A percentile compares a stretch with the other conserved stretches of the same genome.
Conservation (phyloP, 2,329 filamentous ascomycete species). For the Phaeophleospora eucalypticola region DNA sequence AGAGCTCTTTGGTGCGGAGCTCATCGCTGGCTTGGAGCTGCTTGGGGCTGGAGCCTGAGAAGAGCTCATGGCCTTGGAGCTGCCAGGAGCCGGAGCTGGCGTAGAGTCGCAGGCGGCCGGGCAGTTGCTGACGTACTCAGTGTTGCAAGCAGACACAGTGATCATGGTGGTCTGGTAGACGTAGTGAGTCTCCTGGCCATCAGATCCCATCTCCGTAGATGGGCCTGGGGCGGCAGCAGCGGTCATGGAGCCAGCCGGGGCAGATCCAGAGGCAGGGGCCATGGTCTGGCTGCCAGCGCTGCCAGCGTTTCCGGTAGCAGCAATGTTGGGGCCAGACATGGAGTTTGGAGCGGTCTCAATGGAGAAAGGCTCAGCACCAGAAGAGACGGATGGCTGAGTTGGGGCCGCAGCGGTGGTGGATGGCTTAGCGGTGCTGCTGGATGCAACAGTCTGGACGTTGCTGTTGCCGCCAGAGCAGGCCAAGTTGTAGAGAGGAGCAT, state of each 20-base stretch:
- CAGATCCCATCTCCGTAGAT: too few species aligned
- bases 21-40: not conserved
- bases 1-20: not conserved
- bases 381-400: constrained; percentile 5
- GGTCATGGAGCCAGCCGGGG: not conserved
- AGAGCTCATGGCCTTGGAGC: too few species aligned
- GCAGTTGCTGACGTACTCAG: too few species aligned
- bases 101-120: too few species aligned
- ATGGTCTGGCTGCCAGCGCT: constrained; percentile 4
- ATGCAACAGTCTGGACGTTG: constrained; percentile 2
- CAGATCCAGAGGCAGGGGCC: constrained; percentile 6
- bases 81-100: too few species aligned
- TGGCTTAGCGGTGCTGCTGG: constrained; percentile 9
- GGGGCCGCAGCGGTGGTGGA: constrained; percentile 5
- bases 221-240: not conserved
- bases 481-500: constrained; percentile 18
- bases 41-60: constrained; percentile 8
- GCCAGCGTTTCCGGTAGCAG: constrained; percentile 43
- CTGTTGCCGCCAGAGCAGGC: constrained; percentile 44
- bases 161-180: constrained; percentile 18
- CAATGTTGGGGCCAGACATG: constrained; percentile 58
- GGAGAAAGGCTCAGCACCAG: constrained; percentile 20
- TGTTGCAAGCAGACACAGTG: constrained; percentile 23
- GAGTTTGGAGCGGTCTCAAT: constrained; percentile 32
- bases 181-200: constrained; percentile 7